These are phyloP conservation scores for Solanum lycopersicoides DNA, from an alignment of 257 asterid genomes.

Conservation along the genomic window DNA sequence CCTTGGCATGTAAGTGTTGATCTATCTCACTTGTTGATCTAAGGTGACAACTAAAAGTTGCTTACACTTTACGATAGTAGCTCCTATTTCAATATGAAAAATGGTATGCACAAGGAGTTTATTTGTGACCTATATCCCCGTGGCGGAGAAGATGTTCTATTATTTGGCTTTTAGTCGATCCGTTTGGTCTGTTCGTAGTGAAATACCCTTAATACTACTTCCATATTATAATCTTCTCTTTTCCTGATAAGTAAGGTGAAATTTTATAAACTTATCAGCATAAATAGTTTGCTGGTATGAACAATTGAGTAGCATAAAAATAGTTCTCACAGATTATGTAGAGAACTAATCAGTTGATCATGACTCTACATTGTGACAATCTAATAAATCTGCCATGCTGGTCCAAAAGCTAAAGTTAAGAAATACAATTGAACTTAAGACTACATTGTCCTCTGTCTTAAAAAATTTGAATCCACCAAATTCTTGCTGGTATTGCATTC, in stretches of 20 bases:
- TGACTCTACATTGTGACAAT: neutral
- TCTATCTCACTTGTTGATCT: neutral
- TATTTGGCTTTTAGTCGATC: neutral
- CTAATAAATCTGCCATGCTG: neutral
- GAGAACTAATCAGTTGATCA: neutral
- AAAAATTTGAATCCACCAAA: neutral
- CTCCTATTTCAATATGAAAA: neutral
- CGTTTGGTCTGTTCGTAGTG: neutral
- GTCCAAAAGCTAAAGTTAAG: neutral
- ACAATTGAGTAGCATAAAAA: neutral
- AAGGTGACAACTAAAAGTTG: neutral
- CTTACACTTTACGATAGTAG: neutral
- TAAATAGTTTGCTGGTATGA: neutral
- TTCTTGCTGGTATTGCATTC: neutral
- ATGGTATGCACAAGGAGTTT: neutral
- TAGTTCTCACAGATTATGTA: neutral
- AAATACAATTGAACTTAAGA: neutral
- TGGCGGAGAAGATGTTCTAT: neutral
- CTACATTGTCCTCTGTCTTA: neutral
- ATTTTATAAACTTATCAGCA: neutral
- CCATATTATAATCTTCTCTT: neutral
- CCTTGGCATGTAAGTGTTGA: slow-evolving; percentile 66
- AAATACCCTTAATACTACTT: neutral
- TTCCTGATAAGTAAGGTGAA: neutral
- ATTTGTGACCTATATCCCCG: neutral